Base-by-base conservation (phyloP, 495 filamentous ascomycete species). In the Coniosporium apollinis region DNA sequence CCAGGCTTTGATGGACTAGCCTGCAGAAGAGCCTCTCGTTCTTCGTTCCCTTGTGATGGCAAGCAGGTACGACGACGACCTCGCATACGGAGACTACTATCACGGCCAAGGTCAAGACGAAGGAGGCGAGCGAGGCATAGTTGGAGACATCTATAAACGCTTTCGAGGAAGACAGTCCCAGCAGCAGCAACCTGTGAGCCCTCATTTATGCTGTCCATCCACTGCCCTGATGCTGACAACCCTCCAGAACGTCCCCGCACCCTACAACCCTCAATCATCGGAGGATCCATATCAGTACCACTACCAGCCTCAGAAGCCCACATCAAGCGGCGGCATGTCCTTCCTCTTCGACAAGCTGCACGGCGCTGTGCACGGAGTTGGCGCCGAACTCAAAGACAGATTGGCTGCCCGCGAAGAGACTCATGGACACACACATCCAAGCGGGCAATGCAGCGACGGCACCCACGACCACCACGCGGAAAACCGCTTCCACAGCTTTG, bases 401-500 rank as follows among this genome's bases (percentile, higher is more conserved):
- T 33, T 74, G 17, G 59, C 48, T 28, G 39, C 38, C 15, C 45
- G 39, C 1, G 33, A 61, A 21, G 33, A 35, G 2, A 63, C 49
- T 15, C 57, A 65, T 24, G 50, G 64, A 31, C 65, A 72, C 38
- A 64, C 66, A 4, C 59, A 71, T 39, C 54, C 52, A 3, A 63
- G 62, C 41, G 57, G 61, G 17, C 44, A 66, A 20, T 71, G 67
- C 43, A 62, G 60, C 15, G 37, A 58, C 15, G 52, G 38, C 14
- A 44, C 44, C 6, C 57, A 63, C 30, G 55, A 62, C 29, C 54
- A 37, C 16, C 47, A 54, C 30, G 53, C 66, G 26, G 61, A 71
- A 33, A 66, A 87, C 43, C 71, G 84, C 22, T 93, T 76, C 56
- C 68, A 72, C 25, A 91, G 82, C 43, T 94, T 94, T 58, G 79